These are phyloP conservation scores for Colletotrichum lupini DNA, from an alignment of 2,329 filamentous ascomycete genomes.

Conservation along the genomic window DNA sequence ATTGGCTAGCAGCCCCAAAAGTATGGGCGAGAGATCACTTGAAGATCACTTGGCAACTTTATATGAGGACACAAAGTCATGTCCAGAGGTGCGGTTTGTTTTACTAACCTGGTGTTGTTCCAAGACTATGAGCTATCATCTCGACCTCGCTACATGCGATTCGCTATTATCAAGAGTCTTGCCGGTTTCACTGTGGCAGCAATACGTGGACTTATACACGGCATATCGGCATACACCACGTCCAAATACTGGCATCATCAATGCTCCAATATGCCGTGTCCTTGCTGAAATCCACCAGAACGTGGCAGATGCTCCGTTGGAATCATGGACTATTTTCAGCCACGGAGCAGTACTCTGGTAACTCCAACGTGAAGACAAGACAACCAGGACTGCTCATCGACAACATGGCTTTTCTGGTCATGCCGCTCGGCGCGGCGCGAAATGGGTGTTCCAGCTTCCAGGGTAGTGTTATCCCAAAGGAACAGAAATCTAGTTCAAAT, in stretches of 20 bases:
- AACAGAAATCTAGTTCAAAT: conserved; percentile 48
- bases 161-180: conserved; percentile 38
- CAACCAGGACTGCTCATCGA: conserved; percentile 51
- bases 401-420: conserved; percentile 51
- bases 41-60: not conserved
- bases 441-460: conserved; percentile 50
- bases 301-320: conserved; percentile 4
- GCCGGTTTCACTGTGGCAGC: not conserved
- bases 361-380: conserved; percentile 46
- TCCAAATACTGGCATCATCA: too few species aligned
- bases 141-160: conserved; percentile 43
- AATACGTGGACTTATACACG: too few species aligned
- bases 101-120: not conserved
- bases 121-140: conserved; percentile 39
- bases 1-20: not conserved
- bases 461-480: conserved; percentile 50
- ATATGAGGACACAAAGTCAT: too few species aligned
- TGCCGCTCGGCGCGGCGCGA: conserved; percentile 49
- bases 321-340: conserved; percentile 42
- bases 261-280: too few species aligned
- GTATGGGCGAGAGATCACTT: too few species aligned
- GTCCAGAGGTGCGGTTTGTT: too few species aligned
- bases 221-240: conserved; percentile 20
- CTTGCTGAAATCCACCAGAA: too few species aligned
- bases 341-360: conserved; percentile 48